These are phyloP conservation scores for Saturnispora ahearnii DNA, from an alignment of 805 yeast genomes.

Conservation along the genomic window DNA sequence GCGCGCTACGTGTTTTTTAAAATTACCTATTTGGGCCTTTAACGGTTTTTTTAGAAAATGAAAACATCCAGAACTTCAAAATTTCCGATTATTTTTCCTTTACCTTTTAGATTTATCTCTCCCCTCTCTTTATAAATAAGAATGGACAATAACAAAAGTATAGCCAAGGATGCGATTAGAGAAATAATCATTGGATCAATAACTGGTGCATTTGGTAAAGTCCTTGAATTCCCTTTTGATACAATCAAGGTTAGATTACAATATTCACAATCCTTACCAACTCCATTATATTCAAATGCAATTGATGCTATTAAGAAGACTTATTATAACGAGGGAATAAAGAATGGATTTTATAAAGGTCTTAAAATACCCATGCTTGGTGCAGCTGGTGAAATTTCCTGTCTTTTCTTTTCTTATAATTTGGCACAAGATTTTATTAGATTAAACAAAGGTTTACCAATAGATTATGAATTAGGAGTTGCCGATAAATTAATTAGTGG, in stretches of 20 bases:
- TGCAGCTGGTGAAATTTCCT: slow-evolving; percentile 84
- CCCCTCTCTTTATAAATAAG: background rate
- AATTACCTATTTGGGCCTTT: background rate
- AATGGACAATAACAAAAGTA: slow-evolving; percentile 8
- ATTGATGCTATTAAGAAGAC: slow-evolving; percentile 57
- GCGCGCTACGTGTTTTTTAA: background rate
- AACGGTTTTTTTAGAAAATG: too few species aligned
- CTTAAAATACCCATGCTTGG: slow-evolving; percentile 76
- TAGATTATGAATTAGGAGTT: slow-evolving; percentile 17
- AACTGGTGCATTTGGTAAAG: slow-evolving; percentile 77
- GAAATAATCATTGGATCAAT: slow-evolving; percentile 44
- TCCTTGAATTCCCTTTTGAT: slow-evolving; percentile 87
- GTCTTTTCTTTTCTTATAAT: slow-evolving; percentile 61
- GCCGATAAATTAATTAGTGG: slow-evolving; percentile 50
- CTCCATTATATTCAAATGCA: slow-evolving; percentile 48
- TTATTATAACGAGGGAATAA: slow-evolving; percentile 56
- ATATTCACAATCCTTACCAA: slow-evolving; percentile 51
- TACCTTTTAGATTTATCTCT: too few species aligned
- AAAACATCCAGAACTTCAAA: too few species aligned
- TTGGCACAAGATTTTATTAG: slow-evolving; percentile 33
- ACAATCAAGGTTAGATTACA: slow-evolving; percentile 84
- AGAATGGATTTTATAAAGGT: slow-evolving; percentile 69
- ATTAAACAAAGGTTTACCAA: slow-evolving; percentile 16
- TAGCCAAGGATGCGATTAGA: slow-evolving; percentile 23
- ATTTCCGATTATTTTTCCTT: too few species aligned